Base-by-base conservation (phyloP, 495 filamentous ascomycete genomes). In the Trypethelium eluteriae region DNA sequence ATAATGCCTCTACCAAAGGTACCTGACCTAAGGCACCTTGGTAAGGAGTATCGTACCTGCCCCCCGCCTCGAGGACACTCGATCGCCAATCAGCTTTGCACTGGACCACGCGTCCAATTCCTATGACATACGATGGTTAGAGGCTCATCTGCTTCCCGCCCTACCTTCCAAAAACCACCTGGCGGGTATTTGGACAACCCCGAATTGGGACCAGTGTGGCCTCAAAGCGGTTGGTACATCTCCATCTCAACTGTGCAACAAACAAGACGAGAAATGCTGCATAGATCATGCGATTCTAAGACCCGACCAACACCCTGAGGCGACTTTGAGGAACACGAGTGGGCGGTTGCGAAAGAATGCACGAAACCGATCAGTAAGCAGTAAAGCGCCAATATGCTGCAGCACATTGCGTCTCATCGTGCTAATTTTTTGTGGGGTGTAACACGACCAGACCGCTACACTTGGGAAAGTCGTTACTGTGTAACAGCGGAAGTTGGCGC, bases 331-430 rank as follows among this genome's bases (percentile, higher is more conserved):
- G 49, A 53, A n/a, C 11, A n/a, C 49, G 18, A 32, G 5, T 59
- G 18, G 7, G 32, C 32, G 53, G 6, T 44, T 14, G 41, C 41
- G 7, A 44, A 59, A 59, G 18, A 9, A 11, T 36, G 5, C 36
- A 36, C 53, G 53, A 9, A 7, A 34, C 11, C 32, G 36, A 36
- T 59, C 5, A 9, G 49, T 16, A 9, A 5, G 49, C 18, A 36
- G 18, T n/a, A n/a, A 32, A 7, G 5, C 53, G 25, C 14, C 18
- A 0, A 59, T 14, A 10, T 7, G 32, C 53, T 59, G 53, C 36
- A 59, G 53, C 53, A 18, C 53, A 35, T 7, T 59, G 6, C 36
- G 53, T 59, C 53, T 59, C 53, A 36, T 59, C 25, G 25, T 36
- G 32, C 18, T 18, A 7, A 3, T 2, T 35, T 7, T 10, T 36